These are phyloP conservation scores for Suillus plorans DNA, from an alignment of 768 basidiomycete genomes.

Conservation along the genomic window DNA sequence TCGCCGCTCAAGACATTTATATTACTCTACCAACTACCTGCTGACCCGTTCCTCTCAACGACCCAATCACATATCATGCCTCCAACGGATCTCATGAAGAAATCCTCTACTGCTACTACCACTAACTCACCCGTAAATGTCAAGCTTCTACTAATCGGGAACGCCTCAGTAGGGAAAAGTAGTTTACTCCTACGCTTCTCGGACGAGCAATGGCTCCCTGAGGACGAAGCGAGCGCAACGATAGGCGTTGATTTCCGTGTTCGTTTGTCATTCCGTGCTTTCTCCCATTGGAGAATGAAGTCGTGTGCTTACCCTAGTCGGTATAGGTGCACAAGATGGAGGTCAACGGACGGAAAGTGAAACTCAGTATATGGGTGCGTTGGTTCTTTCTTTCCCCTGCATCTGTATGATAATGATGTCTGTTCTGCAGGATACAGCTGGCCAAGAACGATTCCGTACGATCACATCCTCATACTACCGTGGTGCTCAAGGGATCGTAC, in stretches of 20 bases:
- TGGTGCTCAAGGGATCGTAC: conserved; percentile 80
- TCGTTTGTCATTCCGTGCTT: conserved; percentile 29
- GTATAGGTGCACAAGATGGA: conserved; percentile 85
- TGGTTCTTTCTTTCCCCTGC: background rate
- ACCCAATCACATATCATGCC: conserved; percentile 1
- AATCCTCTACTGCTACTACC: conserved; percentile 26
- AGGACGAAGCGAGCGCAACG: conserved; percentile 85
- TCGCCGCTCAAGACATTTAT: conserved; percentile 17
- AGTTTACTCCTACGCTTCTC: conserved; percentile 93
- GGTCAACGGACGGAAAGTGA: conserved; percentile 78
- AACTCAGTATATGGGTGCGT: conserved; percentile 92
- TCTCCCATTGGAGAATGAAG: background rate
- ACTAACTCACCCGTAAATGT: conserved; percentile 53
- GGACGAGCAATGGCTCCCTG: conserved; percentile 91
- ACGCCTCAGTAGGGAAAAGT: conserved; percentile 91
- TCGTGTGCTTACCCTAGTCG: conserved; percentile 3
- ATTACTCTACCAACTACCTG: background rate
- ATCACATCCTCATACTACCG: conserved; percentile 96
- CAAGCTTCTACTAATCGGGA: conserved; percentile 83
- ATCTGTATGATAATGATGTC: background rate
- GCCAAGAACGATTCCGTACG: conserved; percentile 95
- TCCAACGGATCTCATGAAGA: conserved; percentile 14
- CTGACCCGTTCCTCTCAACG: background rate
- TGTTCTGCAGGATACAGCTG: conserved; percentile 79
- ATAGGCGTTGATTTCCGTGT: conserved; percentile 87